Conservation (phyloP, 257 asterid species). For the Verbascum thapsus region DNA sequence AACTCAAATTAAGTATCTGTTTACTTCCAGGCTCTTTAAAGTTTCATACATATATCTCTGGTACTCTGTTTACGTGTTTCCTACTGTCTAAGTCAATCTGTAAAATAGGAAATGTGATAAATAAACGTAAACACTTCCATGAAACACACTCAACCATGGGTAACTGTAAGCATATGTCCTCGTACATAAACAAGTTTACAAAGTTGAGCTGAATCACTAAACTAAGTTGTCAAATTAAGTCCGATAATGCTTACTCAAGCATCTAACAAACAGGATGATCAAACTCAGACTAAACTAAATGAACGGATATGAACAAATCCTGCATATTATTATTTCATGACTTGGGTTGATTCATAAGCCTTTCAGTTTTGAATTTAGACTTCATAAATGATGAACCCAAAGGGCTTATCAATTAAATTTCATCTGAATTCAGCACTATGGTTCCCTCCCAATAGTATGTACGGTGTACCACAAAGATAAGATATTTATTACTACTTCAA, state of each 20-base stretch:
- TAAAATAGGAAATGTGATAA: neutral
- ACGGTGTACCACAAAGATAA: too few species aligned
- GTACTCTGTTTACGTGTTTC: too few species aligned
- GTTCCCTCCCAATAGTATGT: too few species aligned
- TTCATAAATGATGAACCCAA: too few species aligned
- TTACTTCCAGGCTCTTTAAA: neutral
- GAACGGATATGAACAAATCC: neutral
- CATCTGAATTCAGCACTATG: too few species aligned
- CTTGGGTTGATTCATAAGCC: neutral
- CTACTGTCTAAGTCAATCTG: neutral
- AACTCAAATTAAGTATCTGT: neutral
- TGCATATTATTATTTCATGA: too few species aligned
- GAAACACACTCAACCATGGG: neutral
- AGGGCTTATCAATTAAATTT: too few species aligned
- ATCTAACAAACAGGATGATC: neutral
- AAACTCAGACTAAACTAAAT: neutral
- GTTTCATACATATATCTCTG: neutral
- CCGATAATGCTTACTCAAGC: neutral
- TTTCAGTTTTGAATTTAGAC: neutral
- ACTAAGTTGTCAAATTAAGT: neutral
- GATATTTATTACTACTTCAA: too few species aligned
- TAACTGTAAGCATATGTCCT: neutral
- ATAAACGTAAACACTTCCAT: neutral
- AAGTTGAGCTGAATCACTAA: neutral
- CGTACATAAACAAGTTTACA: neutral